Evolutionary conservation across 2,329 filamentous ascomycete species (phyloP).

Genomic region (Boeremia lycopersici): DNA sequence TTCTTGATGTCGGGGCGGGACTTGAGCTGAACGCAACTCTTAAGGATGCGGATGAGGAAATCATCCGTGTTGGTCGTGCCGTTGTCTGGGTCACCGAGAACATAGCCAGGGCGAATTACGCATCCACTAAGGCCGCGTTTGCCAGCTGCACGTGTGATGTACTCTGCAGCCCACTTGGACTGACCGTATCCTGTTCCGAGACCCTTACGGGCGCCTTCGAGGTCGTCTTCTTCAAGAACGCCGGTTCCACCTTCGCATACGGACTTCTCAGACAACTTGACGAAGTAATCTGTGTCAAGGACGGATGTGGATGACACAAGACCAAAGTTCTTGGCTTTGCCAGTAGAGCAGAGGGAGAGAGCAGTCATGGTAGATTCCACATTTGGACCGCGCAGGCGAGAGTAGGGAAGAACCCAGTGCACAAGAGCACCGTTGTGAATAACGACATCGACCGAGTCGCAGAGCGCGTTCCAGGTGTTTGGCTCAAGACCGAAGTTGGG

Average conservation of each 20-base stretch:
- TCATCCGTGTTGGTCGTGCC: slow-evolving; percentile 83
- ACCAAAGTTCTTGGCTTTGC: slow-evolving; percentile 77
- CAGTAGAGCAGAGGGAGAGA: slow-evolving; percentile 75
- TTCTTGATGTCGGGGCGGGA: slow-evolving; percentile 79
- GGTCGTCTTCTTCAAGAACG: slow-evolving; percentile 76
- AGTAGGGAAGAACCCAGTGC: slow-evolving; percentile 83
- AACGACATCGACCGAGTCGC: slow-evolving; percentile 69
- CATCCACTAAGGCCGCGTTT: slow-evolving; percentile 74
- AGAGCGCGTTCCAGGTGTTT: slow-evolving; percentile 68
- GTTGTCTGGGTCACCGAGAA: slow-evolving; percentile 72
- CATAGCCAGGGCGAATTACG: slow-evolving; percentile 83
- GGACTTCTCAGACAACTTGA: slow-evolving; percentile 71
- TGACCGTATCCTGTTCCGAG: slow-evolving; percentile 90
- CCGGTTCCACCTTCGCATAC: slow-evolving; percentile 66
- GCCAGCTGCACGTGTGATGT: slow-evolving; percentile 78
- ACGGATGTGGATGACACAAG: slow-evolving; percentile 85
- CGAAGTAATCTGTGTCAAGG: slow-evolving; percentile 82
- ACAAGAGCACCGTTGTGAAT: slow-evolving; percentile 75
- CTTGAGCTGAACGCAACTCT: slow-evolving; percentile 82
- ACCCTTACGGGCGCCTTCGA: slow-evolving; percentile 75
- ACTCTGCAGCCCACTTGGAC: slow-evolving; percentile 81
- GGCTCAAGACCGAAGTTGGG: slow-evolving; percentile 74
- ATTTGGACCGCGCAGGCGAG: slow-evolving; percentile 73
- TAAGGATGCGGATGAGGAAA: slow-evolving; percentile 84
- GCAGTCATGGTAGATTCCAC: slow-evolving; percentile 81